Evolutionary conservation across 495 filamentous ascomycete species (phyloP).

Genomic region (Penicillium paradoxum): DNA sequence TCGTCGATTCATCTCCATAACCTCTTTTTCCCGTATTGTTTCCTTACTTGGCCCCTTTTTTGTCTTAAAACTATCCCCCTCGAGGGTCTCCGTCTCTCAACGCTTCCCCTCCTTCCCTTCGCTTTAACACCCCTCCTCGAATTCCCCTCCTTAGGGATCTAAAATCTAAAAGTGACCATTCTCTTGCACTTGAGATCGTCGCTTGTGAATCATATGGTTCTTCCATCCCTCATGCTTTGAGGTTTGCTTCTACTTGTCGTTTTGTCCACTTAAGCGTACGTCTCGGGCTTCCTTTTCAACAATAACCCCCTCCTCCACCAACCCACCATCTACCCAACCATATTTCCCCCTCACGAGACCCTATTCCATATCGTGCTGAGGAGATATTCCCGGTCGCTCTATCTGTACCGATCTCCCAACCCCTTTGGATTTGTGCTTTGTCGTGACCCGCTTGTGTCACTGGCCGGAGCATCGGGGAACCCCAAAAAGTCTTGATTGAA

Average conservation of each 20-base stretch:
- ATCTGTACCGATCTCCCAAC: slow-evolving; percentile 5
- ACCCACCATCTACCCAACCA: slow-evolving; percentile 8
- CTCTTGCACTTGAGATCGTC: slow-evolving; percentile 26
- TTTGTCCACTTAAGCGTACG: slow-evolving; percentile 42
- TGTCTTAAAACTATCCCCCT: not conserved
- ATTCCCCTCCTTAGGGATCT: slow-evolving; percentile 18
- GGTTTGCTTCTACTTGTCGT: slow-evolving; percentile 30
- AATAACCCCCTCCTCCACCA: slow-evolving; percentile 17
- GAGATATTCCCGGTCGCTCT: not conserved
- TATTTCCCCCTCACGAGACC: slow-evolving; percentile 7
- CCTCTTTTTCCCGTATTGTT: slow-evolving; percentile 5
- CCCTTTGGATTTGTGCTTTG: slow-evolving; percentile 4
- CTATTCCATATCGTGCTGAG: not conserved
- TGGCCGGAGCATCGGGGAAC: slow-evolving; percentile 10
- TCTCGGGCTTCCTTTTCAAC: slow-evolving; percentile 16
- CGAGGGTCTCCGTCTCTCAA: slow-evolving; percentile 27
- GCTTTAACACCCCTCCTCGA: slow-evolving; percentile 28
- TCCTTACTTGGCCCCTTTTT: slow-evolving; percentile 5
- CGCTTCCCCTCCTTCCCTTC: slow-evolving; percentile 25
- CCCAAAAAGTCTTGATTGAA: slow-evolving; percentile 9
- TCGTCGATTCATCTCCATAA: slow-evolving; percentile 17
- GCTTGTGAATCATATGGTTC: slow-evolving; percentile 12
- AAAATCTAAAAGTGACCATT: slow-evolving; percentile 16
- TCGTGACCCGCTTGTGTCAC: not conserved
- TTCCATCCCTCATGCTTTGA: slow-evolving; percentile 37